A percentile compares a stretch with the other conserved stretches of the same genome.
phyloP scores from a whole-genome alignment of 129 eudicot genomes.

The Pittosporum tobira region DNA sequence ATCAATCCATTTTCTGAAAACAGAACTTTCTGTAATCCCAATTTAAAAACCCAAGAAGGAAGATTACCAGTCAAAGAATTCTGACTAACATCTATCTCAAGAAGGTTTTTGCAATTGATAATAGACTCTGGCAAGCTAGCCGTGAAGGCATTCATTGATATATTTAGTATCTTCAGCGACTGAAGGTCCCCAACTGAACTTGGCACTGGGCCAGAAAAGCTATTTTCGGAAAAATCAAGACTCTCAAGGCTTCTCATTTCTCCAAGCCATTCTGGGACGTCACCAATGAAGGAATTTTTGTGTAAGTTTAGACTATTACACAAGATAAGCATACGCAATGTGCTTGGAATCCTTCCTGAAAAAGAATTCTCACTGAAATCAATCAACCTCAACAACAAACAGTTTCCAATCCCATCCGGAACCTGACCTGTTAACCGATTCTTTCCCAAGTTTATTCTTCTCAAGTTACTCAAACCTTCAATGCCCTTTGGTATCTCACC shows the following conservation, averaged over 20 bases:
- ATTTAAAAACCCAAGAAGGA: conserved; percentile 8
- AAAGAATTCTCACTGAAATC: conserved; percentile 10
- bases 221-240: conserved; percentile 12
- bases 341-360: conserved; percentile 2
- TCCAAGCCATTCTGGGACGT: conserved; percentile 4
- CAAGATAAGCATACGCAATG: conserved; percentile 6
- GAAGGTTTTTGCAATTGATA: conserved; percentile 4
- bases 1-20: neutral
- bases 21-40: conserved; percentile 1
- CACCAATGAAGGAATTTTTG: conserved; percentile 1
- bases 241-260: conserved; percentile 12
- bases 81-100: neutral
- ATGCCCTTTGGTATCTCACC: conserved; percentile 9
- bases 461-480: conserved; percentile 5
- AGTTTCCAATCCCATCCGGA: conserved; percentile 1
- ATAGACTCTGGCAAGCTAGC: conserved; percentile 7
- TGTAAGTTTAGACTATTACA: neutral
- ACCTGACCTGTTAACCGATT: conserved; percentile 2
- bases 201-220: conserved; percentile 3
- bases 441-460: conserved; percentile 5
- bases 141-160: neutral
- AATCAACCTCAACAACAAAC: conserved; percentile 1
- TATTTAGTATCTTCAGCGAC: neutral
- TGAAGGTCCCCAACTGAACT: conserved; percentile 5
- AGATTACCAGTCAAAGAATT: conserved; percentile 12